A percentile compares a stretch with the other conserved stretches of the same genome.
Evolutionary conservation across 345 rosid species (phyloP).

Genomic region (Cochlearia excelsa): DNA sequence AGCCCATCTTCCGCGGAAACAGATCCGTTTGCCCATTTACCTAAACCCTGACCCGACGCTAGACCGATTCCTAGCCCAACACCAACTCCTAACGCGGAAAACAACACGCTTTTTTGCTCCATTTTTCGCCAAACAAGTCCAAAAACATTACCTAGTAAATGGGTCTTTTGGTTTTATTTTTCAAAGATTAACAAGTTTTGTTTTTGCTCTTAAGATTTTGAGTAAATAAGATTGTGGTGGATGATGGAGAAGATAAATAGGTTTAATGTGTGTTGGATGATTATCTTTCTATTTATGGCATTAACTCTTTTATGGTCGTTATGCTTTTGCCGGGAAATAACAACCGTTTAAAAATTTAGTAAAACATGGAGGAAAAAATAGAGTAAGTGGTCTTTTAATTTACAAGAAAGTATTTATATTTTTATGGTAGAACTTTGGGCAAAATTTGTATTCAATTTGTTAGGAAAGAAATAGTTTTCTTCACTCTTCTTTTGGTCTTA

Average conservation of each 20-base stretch:
- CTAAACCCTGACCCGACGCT: conserved; percentile 71
- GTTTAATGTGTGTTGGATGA: conserved; percentile 28
- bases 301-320: conserved; percentile 34
- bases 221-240: conserved; percentile 29
- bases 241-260: conserved; percentile 31
- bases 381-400: no score
- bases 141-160: conserved; percentile 20
- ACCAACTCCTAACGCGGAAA: conserved; percentile 88
- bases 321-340: conserved; percentile 22
- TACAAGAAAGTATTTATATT: no score
- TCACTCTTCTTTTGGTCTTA: no score
- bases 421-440: no score
- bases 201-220: conserved; percentile 29
- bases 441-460: no score
- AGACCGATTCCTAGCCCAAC: conserved; percentile 82
- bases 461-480: no score
- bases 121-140: conserved; percentile 22
- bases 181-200: not conserved
- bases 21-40: conserved; percentile 54
- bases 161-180: no score
- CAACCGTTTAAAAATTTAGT: conserved; percentile 12
- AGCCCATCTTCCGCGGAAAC: conserved; percentile 38
- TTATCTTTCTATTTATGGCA: conserved; percentile 26
- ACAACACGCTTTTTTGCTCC: conserved; percentile 38
- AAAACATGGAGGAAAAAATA: no score